phyloP scores from a whole-genome alignment of 1,139 yeast genomes.

The Spencermartinsiella ligniputridi region DNA sequence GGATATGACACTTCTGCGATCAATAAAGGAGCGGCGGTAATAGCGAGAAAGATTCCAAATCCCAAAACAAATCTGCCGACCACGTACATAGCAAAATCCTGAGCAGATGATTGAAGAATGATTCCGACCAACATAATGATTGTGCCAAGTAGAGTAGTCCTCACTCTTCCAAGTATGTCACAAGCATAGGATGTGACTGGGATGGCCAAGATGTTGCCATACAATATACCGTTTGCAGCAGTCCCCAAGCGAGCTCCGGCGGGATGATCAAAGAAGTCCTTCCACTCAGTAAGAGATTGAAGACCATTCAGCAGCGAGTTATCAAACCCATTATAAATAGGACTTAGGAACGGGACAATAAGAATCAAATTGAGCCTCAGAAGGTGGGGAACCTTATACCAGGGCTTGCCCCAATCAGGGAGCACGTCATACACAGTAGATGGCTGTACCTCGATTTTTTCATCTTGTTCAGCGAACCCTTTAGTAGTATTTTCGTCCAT shows the following conservation, averaged over 20 bases:
- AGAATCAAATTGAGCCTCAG: conserved; percentile 37
- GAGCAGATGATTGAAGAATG: conserved; percentile 10
- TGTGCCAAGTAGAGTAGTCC: conserved; percentile 7
- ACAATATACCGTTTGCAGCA: conserved; percentile 47
- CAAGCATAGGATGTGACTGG: conserved; percentile 12
- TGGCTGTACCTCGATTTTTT: background rate
- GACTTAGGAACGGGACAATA: conserved; percentile 35
- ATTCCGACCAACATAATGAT: conserved; percentile 10
- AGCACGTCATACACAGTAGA: conserved; percentile 2
- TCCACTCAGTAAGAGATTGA: conserved; percentile 42
- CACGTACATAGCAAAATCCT: conserved; percentile 34
- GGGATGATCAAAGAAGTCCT: conserved; percentile 37
- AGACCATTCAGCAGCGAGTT: conserved; percentile 50
- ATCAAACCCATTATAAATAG: conserved; percentile 50
- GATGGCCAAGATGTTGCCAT: conserved; percentile 36
- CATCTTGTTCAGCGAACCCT: background rate
- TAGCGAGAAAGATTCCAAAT: conserved; percentile 16
- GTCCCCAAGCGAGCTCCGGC: conserved; percentile 44
- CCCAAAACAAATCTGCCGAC: conserved; percentile 24
- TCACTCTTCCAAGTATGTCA: conserved; percentile 7
- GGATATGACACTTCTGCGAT: conserved; percentile 39
- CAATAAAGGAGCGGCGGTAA: conserved; percentile 27
- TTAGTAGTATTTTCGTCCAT: background rate
- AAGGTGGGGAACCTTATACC: conserved; percentile 39
- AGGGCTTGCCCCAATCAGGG: conserved; percentile 31